phyloP scores from a whole-genome alignment of 2,329 filamentous ascomycete genomes.

The Orbilia blumenaviensis region DNA sequence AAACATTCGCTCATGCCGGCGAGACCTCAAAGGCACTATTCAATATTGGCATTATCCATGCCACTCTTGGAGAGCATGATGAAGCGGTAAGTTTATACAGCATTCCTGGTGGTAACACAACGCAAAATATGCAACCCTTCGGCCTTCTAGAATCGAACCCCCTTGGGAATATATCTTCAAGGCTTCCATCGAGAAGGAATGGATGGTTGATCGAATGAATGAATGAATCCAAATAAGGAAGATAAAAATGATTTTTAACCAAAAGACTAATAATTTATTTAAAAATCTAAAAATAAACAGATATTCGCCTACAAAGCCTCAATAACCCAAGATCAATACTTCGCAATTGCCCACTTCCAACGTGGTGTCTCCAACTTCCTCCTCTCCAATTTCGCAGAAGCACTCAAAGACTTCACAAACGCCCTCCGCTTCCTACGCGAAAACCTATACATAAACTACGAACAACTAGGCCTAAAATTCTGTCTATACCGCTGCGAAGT shows the following conservation, averaged over 20 bases:
- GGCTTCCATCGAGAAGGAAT: no score
- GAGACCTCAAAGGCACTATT: conserved; percentile 99
- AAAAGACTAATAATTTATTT: neutral
- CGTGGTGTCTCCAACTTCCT: conserved; percentile 98
- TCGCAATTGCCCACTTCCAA: conserved; percentile 97
- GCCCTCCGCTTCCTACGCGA: conserved; percentile 92
- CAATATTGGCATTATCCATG: conserved; percentile 97
- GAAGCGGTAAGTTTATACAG: conserved; percentile 76
- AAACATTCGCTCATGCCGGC: conserved; percentile 82
- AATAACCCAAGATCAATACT: conserved; percentile 88
- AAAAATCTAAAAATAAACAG: no score
- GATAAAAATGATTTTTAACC: neutral
- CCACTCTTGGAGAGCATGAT: conserved; percentile 95
- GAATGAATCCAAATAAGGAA: neutral
- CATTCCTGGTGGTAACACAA: conserved; percentile 22
- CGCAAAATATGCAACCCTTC: conserved; percentile 24
- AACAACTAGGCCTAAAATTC: conserved; percentile 92
- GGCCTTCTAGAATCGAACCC: no score
- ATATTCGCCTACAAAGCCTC: conserved; percentile 73
- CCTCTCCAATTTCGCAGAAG: conserved; percentile 95
- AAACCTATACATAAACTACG: conserved; percentile 97
- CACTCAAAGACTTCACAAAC: conserved; percentile 97
- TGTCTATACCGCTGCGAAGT: conserved; percentile 98
- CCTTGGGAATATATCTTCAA: no score
- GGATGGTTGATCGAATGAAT: no score